phyloP scores from a whole-genome alignment of 2,329 filamentous ascomycete species.

The Delphinella strobiligena region DNA sequence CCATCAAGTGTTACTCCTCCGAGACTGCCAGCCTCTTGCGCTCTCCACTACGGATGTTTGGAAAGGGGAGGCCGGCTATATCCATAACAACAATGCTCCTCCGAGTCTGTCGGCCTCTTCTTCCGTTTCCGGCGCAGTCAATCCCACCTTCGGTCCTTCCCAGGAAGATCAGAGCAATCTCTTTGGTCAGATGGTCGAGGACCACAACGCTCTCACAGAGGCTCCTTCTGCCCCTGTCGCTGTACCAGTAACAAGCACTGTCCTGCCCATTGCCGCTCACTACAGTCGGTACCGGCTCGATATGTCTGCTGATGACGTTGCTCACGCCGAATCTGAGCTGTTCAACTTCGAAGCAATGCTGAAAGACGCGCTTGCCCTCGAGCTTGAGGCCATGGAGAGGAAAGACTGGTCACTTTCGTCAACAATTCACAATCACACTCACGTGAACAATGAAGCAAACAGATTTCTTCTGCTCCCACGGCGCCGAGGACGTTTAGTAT shows the following conservation, averaged over 20 bases:
- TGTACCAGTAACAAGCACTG: slow-evolving; percentile 1
- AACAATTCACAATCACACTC: too few species aligned
- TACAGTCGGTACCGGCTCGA: background rate
- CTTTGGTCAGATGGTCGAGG: slow-evolving; percentile 4
- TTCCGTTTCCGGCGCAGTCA: too few species aligned
- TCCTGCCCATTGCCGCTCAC: background rate
- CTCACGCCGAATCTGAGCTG: slow-evolving; percentile 1
- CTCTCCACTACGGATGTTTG: too few species aligned
- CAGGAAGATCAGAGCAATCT: slow-evolving; percentile 4
- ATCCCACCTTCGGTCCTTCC: slow-evolving; percentile 7
- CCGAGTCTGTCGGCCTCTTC: too few species aligned
- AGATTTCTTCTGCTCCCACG: too few species aligned
- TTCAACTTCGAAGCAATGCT: slow-evolving; percentile 4
- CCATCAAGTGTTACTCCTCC: too few species aligned
- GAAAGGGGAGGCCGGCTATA: too few species aligned
- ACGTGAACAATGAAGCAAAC: too few species aligned
- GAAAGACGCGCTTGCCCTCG: slow-evolving; percentile 2
- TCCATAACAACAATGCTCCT: too few species aligned
- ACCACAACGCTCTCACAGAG: slow-evolving; percentile 2
- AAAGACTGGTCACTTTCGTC: too few species aligned
- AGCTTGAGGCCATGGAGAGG: slow-evolving; percentile 5
- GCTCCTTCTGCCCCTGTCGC: background rate
- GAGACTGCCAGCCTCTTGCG: too few species aligned
- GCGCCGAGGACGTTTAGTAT: too few species aligned
- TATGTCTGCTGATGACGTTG: background rate